Evolutionary conservation across 2,329 filamentous ascomycete genomes (phyloP).

Genomic region (Ascosphaera apis): DNA sequence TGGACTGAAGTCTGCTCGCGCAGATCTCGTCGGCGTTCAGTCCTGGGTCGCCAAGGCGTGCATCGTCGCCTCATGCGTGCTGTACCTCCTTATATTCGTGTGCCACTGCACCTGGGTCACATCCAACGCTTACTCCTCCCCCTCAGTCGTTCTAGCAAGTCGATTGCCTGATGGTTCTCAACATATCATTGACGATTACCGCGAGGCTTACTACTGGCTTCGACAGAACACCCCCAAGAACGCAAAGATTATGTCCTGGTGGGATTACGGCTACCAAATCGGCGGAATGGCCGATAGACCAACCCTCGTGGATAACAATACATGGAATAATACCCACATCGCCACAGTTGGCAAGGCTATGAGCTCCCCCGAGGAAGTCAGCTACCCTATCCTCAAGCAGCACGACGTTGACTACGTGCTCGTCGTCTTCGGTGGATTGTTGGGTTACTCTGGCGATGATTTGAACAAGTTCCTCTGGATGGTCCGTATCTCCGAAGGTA

Average conservation of each 20-base stretch:
- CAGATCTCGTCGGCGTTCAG: constrained; percentile 66
- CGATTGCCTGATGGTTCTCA: constrained; percentile 82
- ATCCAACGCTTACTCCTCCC: constrained; percentile 95
- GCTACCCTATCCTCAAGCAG: constrained; percentile 93
- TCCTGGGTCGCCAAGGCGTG: constrained; percentile 53
- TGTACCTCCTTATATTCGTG: constrained; percentile 83
- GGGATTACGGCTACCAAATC: constrained; percentile 99
- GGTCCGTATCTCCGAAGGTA: constrained; percentile 95
- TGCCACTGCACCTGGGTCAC: constrained; percentile 98
- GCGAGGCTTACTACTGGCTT: constrained; percentile 98
- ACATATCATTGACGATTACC: constrained; percentile 97
- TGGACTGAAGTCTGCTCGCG: constrained; percentile 42
- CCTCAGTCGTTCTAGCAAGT: constrained; percentile 86
- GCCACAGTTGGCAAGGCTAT: constrained; percentile 97
- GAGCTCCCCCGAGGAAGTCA: constrained; percentile 92
- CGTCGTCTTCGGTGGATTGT: constrained; percentile 81
- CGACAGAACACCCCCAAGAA: constrained; percentile 88
- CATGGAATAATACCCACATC: constrained; percentile 99
- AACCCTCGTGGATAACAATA: constrained; percentile 97
- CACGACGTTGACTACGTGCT: constrained; percentile 99
- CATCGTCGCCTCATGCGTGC: constrained; percentile 46
- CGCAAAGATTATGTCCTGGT: constrained; percentile 99
- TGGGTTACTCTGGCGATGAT: constrained; percentile 94
- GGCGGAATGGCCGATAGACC: constrained; percentile 97
- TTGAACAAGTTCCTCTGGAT: constrained; percentile 99